These are phyloP conservation scores for Orbilia javanica DNA, from an alignment of 2,329 filamentous ascomycete genomes.

Conservation along the genomic window DNA sequence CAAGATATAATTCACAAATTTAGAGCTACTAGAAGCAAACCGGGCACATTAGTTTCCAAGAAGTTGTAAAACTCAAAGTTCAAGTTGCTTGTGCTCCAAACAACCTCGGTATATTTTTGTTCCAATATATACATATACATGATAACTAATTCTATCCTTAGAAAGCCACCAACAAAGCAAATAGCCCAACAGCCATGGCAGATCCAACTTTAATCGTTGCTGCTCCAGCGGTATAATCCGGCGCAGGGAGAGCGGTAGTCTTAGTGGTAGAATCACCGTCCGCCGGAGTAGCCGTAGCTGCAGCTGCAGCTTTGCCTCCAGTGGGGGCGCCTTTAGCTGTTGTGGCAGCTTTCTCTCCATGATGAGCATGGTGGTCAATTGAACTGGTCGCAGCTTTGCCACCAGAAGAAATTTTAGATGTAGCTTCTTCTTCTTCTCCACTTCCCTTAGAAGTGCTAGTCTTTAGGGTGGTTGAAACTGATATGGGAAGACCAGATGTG, in stretches of 20 bases:
- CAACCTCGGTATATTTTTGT: neutral
- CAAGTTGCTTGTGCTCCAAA: neutral
- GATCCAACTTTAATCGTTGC: neutral
- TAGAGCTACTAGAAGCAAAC: neutral
- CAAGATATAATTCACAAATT: neutral
- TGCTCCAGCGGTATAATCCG: neutral
- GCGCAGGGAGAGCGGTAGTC: neutral
- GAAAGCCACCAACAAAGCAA: neutral
- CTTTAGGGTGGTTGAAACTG: neutral
- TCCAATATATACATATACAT: neutral
- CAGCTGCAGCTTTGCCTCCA: neutral
- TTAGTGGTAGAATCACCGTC: neutral
- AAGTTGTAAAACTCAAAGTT: neutral
- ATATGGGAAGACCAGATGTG: neutral
- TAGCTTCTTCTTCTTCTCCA: neutral
- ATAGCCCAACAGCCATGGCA: neutral
- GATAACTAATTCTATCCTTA: neutral
- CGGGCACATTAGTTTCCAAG: neutral
- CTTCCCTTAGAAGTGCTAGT: neutral
- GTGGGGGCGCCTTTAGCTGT: neutral
- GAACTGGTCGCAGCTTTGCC: neutral
- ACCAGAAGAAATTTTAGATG: neutral
- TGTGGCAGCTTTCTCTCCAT: neutral
- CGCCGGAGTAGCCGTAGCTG: neutral
- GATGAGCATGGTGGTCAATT: neutral